Evolutionary conservation across 495 filamentous ascomycete species (phyloP).

Genomic region (Astrothelium macrocarpum): DNA sequence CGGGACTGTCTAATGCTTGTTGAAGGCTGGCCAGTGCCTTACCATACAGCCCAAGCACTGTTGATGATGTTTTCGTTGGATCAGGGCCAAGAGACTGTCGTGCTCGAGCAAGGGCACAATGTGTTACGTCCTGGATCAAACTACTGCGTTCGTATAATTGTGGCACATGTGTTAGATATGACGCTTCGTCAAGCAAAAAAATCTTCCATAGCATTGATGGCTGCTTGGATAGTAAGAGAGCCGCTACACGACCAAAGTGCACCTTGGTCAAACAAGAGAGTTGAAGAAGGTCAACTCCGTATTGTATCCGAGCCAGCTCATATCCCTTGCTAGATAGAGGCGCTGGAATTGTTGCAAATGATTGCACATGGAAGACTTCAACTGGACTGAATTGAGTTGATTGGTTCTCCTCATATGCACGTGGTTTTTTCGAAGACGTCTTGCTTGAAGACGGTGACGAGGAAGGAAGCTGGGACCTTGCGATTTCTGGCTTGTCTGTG

Average conservation of each 20-base stretch:
- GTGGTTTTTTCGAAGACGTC: not conserved
- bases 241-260: not conserved
- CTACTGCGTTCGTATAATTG: not conserved
- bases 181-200: not conserved
- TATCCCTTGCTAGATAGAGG: not conserved
- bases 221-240: not conserved
- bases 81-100: not conserved
- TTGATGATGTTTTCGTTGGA: constrained; percentile 1
- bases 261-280: not conserved
- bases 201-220: not conserved
- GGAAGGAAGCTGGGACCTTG: not conserved
- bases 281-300: not conserved
- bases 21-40: constrained; percentile 24
- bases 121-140: not conserved
- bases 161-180: not conserved
- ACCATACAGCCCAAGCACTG: constrained; percentile 13
- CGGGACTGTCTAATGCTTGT: constrained; percentile 16
- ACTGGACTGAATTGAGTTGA: not conserved
- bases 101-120: not conserved
- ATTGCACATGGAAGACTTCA: not conserved
- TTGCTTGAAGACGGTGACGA: not conserved
- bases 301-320: not conserved
- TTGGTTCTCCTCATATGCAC: no score
- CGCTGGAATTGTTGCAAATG: not conserved
- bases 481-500: not conserved